Conservation (phyloP, 768 basidiomycete species). For the Cystobasidium onofrii region DNA sequence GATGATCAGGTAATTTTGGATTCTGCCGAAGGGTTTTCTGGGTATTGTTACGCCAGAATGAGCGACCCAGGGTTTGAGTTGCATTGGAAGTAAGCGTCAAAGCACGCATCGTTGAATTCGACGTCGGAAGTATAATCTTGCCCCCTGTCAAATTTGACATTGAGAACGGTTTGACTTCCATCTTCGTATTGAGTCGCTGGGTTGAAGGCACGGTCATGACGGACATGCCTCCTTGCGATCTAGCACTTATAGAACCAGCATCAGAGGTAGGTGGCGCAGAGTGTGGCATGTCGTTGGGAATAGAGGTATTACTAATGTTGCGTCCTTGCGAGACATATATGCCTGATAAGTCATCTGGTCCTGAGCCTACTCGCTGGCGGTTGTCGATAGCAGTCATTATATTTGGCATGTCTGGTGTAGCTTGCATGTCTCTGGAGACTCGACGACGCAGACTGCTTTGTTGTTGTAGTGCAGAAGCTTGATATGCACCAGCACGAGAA, state of each 20-base stretch:
- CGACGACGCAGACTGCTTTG: not conserved
- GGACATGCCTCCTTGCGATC: not conserved
- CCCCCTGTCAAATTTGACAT: not conserved
- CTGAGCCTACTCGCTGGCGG: not conserved
- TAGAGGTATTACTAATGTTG: not conserved
- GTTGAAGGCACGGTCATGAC: conserved; percentile 10
- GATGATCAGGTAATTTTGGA: conserved; percentile 9
- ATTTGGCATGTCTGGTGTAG: conserved; percentile 14
- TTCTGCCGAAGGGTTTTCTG: conserved; percentile 11
- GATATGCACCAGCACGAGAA: conserved; percentile 6
- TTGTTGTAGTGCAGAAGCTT: not conserved
- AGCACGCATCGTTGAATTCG: conserved; percentile 21
- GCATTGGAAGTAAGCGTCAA: conserved; percentile 14
- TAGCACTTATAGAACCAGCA: not conserved
- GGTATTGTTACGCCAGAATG: conserved; percentile 21
- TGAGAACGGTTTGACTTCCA: not conserved
- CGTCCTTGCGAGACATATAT: not conserved
- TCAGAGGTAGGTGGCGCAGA: not conserved
- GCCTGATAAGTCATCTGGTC: conserved; percentile 13
- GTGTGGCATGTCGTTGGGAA: not conserved
- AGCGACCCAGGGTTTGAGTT: conserved; percentile 2
- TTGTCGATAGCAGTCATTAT: conserved; percentile 17
- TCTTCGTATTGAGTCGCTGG: not conserved
- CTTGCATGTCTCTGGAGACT: not conserved
- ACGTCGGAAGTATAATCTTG: conserved; percentile 10